Conservation (phyloP, 352 stramenopile genomes). For the Heterotrichella gracilis region DNA sequence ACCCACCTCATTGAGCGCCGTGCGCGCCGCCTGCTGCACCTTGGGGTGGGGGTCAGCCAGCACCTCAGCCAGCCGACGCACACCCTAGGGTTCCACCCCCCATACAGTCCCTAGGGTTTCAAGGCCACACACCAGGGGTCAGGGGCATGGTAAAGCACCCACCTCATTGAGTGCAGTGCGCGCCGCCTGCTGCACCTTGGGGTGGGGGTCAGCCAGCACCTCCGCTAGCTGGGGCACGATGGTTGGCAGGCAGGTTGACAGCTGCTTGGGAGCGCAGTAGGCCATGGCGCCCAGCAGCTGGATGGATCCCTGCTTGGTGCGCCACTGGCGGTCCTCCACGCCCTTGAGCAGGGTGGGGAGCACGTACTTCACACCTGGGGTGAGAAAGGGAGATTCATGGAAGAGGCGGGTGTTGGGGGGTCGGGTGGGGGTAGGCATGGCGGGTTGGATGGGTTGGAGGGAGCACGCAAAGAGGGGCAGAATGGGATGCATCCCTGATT, state of each 20-base stretch:
- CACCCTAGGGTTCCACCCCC: no score
- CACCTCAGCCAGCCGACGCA: no score
- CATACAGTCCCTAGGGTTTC: no score
- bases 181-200: slow-evolving; percentile 74
- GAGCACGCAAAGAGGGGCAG: no score
- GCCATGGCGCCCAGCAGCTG: slow-evolving; percentile 75
- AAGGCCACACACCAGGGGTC: no score
- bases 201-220: slow-evolving; percentile 83
- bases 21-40: slow-evolving; percentile 71
- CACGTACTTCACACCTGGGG: slow-evolving; percentile 94
- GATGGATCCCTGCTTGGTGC: slow-evolving; percentile 93
- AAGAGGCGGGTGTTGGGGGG: no score
- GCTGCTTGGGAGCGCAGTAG: slow-evolving; percentile 85
- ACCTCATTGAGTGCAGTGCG: slow-evolving; percentile 51
- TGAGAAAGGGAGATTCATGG: no score
- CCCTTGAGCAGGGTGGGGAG: slow-evolving; percentile 72
- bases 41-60: no score
- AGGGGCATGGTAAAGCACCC: no score
- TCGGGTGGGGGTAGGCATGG: no score
- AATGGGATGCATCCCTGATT: no score
- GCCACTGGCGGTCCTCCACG: slow-evolving; percentile 61
- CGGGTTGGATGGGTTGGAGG: no score
- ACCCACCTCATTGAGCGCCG: slow-evolving; percentile 42
- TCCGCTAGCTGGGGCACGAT: slow-evolving; percentile 87
- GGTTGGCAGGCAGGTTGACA: slow-evolving; percentile 79